phyloP scores from a whole-genome alignment of 208 protist genomes.

The Endotrypanum monterogeii region DNA sequence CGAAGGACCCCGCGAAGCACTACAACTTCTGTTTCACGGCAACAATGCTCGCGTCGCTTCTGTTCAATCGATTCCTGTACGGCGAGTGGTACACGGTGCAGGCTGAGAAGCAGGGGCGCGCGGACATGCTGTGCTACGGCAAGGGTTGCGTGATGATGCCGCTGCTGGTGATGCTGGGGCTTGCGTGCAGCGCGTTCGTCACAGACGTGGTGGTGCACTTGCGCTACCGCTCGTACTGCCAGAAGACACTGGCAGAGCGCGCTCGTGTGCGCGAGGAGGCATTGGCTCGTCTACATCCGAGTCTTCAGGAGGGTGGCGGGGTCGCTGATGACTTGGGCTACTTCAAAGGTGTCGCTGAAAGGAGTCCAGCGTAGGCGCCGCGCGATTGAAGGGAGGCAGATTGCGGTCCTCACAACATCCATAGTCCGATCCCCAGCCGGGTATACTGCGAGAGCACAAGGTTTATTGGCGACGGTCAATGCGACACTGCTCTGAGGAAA shows the following conservation, averaged over 20 bases:
- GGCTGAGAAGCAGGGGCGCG: constrained; percentile 41
- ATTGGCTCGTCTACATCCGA: too few species aligned
- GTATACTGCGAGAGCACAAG: too few species aligned
- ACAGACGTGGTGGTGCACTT: constrained; percentile 41
- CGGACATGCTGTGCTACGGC: constrained; percentile 28
- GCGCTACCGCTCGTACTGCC: constrained; percentile 40
- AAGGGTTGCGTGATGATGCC: constrained; percentile 46
- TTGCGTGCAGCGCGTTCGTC: constrained; percentile 34
- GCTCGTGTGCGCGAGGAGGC: constrained; percentile 24
- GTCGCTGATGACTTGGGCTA: too few species aligned
- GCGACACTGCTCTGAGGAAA: too few species aligned
- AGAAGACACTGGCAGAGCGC: constrained; percentile 44
- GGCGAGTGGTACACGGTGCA: constrained; percentile 65
- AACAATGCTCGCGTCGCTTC: constrained; percentile 36
- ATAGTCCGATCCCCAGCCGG: too few species aligned
- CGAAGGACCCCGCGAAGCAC: constrained; percentile 68
- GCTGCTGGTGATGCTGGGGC: constrained; percentile 44
- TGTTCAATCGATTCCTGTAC: constrained; percentile 67
- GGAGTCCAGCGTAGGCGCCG: too few species aligned
- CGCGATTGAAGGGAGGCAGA: too few species aligned
- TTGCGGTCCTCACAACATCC: too few species aligned
- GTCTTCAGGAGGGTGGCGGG: too few species aligned
- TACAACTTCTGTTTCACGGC: constrained; percentile 67
- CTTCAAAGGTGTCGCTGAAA: too few species aligned
- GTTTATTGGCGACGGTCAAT: too few species aligned